These are phyloP conservation scores for Penicillium alfredii DNA, from an alignment of 495 filamentous ascomycete genomes.

Conservation along the genomic window DNA sequence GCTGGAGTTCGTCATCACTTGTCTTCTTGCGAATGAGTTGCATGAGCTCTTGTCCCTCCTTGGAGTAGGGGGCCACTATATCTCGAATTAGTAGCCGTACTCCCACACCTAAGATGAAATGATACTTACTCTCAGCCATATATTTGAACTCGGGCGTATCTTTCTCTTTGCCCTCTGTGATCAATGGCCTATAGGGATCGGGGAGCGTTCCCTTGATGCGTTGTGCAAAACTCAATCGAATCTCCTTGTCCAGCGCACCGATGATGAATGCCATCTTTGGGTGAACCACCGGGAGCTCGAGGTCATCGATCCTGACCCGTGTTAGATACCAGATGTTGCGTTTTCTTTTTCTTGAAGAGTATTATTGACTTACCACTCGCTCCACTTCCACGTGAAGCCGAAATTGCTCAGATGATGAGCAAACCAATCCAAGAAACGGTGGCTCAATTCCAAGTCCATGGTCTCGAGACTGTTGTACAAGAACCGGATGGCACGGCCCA, in stretches of 20 bases:
- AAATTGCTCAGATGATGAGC: conserved; percentile 97
- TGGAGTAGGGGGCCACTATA: conserved; percentile 70
- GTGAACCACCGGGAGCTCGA: conserved; percentile 66
- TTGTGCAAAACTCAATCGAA: conserved; percentile 90
- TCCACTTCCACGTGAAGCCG: conserved; percentile 99
- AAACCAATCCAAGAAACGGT: conserved; percentile 96
- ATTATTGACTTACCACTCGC: conserved; percentile 65
- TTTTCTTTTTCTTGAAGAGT: background rate
- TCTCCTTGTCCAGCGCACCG: conserved; percentile 92
- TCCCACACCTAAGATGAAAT: background rate
- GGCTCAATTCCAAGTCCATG: conserved; percentile 80
- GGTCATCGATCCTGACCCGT: conserved; percentile 63
- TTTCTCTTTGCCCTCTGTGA: conserved; percentile 81
- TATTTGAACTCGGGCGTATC: conserved; percentile 96
- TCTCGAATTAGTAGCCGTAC: conserved; percentile 8
- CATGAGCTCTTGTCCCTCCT: conserved; percentile 73
- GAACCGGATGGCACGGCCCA: conserved; percentile 90
- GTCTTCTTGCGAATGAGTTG: conserved; percentile 77
- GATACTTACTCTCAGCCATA: conserved; percentile 59
- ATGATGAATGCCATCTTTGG: conserved; percentile 89
- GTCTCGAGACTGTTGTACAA: conserved; percentile 72
- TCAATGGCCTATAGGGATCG: conserved; percentile 73
- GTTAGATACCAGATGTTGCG: conserved; percentile 6
- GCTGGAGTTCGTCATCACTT: conserved; percentile 71
- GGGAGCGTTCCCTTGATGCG: conserved; percentile 92